These are phyloP conservation scores for Fusarium xylarioides DNA, from an alignment of 2,329 filamentous ascomycete genomes.

Conservation along the genomic window DNA sequence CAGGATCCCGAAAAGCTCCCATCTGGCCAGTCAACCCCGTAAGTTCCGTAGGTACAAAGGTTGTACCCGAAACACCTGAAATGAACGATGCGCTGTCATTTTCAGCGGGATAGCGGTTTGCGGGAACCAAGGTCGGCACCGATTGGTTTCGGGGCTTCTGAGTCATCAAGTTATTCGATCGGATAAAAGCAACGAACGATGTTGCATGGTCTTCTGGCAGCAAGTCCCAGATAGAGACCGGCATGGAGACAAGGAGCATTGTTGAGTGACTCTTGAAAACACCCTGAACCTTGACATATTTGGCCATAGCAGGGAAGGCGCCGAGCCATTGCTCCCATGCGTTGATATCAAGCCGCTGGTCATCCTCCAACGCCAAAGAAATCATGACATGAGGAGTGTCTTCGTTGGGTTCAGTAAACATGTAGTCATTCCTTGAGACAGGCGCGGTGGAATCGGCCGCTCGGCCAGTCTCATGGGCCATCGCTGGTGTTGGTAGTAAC, in stretches of 20 bases:
- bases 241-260: constrained; percentile 65
- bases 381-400: constrained; percentile 69
- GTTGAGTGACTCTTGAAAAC: constrained; percentile 70
- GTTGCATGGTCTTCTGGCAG: constrained; percentile 66
- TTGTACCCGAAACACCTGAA: constrained; percentile 48
- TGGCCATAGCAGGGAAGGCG: constrained; percentile 65
- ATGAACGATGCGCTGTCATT: constrained; percentile 44
- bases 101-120: constrained; percentile 32
- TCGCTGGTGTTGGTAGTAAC: constrained; percentile 27
- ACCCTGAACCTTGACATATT: constrained; percentile 68
- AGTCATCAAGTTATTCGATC: constrained; percentile 63
- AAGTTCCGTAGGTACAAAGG: constrained; percentile 45
- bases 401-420: constrained; percentile 59
- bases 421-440: constrained; percentile 38
- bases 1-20: constrained; percentile 34
- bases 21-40: constrained; percentile 30
- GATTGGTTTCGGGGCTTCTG: constrained; percentile 41
- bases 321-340: constrained; percentile 68
- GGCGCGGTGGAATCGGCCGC: constrained; percentile 36
- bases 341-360: constrained; percentile 65
- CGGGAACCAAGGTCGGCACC: constrained; percentile 37
- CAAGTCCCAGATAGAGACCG: constrained; percentile 68
- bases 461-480: constrained; percentile 38
- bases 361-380: constrained; percentile 65
- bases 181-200: constrained; percentile 67